A percentile compares a stretch with the other conserved stretches of the same genome.
Conservation (phyloP, 257 asterid species). For the Penstemon davidsonii region DNA sequence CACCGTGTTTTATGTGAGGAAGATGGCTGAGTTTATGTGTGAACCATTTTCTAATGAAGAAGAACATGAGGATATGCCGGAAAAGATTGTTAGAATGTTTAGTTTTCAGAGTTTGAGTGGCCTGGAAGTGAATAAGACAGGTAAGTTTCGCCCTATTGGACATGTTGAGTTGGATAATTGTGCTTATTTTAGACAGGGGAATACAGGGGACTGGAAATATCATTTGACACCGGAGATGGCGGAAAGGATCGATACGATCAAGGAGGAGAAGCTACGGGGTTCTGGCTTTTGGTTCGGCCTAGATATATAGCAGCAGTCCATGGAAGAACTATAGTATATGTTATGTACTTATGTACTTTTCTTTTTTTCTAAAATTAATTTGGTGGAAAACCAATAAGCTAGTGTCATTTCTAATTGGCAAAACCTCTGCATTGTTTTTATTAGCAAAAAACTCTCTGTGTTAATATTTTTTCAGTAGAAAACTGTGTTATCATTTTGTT, state of each 20-base stretch:
- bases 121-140: not conserved
- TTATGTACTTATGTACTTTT: no score
- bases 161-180: no score
- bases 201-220: not conserved
- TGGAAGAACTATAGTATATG: no score
- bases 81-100: not conserved
- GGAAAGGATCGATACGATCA: not conserved
- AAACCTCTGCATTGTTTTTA: no score
- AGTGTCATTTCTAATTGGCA: no score
- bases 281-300: not conserved
- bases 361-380: no score
- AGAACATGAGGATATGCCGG: not conserved
- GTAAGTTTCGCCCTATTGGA: no score
- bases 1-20: not conserved
- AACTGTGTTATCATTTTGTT: no score
- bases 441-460: no score
- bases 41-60: not conserved
- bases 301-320: no score
- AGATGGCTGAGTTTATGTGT: slow-evolving; percentile 2
- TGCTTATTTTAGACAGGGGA: slow-evolving; percentile 6
- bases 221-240: not conserved
- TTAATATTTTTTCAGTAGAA: no score
- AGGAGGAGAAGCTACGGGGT: not conserved
- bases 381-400: no score
- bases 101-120: not conserved